phyloP scores from a whole-genome alignment of 2,329 filamentous ascomycete genomes.

The Apiospora saccharicola region DNA sequence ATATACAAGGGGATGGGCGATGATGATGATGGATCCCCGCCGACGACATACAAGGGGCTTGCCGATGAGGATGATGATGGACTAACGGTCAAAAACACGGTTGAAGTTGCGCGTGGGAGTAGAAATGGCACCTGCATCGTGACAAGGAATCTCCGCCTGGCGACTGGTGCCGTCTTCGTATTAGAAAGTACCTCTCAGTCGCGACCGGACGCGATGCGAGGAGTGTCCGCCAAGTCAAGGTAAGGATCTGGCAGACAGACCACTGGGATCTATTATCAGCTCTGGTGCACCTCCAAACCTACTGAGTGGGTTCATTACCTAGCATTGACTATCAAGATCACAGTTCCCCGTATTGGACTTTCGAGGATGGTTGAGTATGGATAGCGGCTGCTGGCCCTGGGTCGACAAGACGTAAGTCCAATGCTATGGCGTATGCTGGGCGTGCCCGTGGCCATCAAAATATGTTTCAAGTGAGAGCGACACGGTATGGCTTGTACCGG shows the following conservation, averaged over 20 bases:
- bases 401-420: neutral
- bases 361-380: neutral
- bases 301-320: neutral
- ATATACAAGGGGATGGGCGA: neutral
- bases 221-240: neutral
- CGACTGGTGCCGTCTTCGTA: neutral
- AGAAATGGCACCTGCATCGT: neutral
- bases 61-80: neutral
- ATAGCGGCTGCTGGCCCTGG: neutral
- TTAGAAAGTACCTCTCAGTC: too few relatives aligned
- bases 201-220: too few relatives aligned
- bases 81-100: neutral
- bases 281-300: neutral
- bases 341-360: neutral
- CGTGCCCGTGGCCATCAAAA: neutral
- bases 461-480: neutral
- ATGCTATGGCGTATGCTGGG: neutral
- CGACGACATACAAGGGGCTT: neutral
- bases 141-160: neutral
- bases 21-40: too few relatives aligned
- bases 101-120: neutral
- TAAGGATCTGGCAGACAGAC: neutral
- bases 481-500: neutral
- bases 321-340: neutral
- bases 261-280: neutral